These are phyloP conservation scores for Penicillium parvum DNA, from an alignment of 495 filamentous ascomycete species.

Conservation along the genomic window DNA sequence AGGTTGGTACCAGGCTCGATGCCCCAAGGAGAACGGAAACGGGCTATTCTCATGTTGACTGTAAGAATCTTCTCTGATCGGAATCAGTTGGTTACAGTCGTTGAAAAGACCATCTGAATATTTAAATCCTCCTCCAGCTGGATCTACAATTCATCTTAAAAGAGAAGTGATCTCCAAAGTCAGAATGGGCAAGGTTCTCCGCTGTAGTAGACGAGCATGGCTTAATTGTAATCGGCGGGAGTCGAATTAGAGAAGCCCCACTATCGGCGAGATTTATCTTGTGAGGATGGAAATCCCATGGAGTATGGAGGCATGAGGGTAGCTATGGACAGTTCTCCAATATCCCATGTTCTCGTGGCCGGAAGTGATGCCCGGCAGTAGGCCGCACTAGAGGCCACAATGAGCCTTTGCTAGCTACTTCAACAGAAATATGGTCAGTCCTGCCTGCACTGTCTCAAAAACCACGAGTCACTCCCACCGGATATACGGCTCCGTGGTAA, in stretches of 20 bases:
- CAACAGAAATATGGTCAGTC: too few relatives aligned
- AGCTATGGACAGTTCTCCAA: slow-evolving; percentile 51
- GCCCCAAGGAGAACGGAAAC: slow-evolving; percentile 23
- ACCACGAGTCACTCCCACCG: too few relatives aligned
- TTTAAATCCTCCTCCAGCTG: not conserved
- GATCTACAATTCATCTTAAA: not conserved
- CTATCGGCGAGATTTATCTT: slow-evolving; percentile 35
- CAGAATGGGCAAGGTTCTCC: slow-evolving; percentile 11
- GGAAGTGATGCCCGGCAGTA: slow-evolving; percentile 48
- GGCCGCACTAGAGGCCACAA: too few relatives aligned
- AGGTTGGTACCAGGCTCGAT: slow-evolving; percentile 15
- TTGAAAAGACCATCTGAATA: not conserved
- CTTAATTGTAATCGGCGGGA: not conserved
- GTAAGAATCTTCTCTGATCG: not conserved
- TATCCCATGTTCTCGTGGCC: slow-evolving; percentile 57
- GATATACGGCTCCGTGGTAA: too few relatives aligned
- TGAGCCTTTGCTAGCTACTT: too few relatives aligned
- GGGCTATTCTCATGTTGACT: slow-evolving; percentile 11
- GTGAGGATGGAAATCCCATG: slow-evolving; percentile 53
- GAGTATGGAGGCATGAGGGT: slow-evolving; percentile 55
- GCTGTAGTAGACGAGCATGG: not conserved
- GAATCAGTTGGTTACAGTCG: not conserved
- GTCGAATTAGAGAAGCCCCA: not conserved
- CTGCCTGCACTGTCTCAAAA: too few relatives aligned
- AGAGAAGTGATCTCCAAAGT: not conserved